Evolutionary conservation across 2,329 filamentous ascomycete genomes (phyloP).

Genomic region (Talaromyces sp.): DNA sequence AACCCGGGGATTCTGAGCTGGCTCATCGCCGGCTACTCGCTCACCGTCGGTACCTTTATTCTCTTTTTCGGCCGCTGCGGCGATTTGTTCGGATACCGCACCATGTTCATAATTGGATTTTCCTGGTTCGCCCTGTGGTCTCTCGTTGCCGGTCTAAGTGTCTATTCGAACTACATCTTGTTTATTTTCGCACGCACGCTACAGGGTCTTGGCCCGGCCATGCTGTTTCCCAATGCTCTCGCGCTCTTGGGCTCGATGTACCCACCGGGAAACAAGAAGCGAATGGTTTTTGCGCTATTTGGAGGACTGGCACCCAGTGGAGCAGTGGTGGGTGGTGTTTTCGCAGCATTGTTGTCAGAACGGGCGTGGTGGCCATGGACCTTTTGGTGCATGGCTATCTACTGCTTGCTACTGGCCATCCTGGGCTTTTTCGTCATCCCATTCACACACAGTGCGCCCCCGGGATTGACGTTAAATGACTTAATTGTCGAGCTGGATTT

Average conservation of each 20-base stretch:
- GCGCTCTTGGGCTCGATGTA: conserved; percentile 57
- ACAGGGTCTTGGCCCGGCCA: conserved; percentile 54
- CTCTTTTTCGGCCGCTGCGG: conserved; percentile 32
- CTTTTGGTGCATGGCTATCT: conserved; percentile 42
- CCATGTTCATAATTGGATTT: conserved; percentile 30
- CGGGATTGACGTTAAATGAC: background rate
- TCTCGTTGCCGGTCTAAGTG: conserved; percentile 28
- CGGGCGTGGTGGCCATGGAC: conserved; percentile 50
- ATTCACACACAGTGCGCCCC: background rate
- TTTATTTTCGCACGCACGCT: conserved; percentile 50
- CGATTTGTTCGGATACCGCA: conserved; percentile 32
- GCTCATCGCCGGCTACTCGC: conserved; percentile 53
- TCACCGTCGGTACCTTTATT: conserved; percentile 39
- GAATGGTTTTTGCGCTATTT: conserved; percentile 53
- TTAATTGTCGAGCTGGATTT: conserved; percentile 21
- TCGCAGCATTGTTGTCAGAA: conserved; percentile 35
- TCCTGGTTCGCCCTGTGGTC: conserved; percentile 33
- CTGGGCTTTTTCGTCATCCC: conserved; percentile 7
- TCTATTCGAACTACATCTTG: conserved; percentile 39
- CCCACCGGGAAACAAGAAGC: conserved; percentile 51
- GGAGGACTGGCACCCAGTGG: conserved; percentile 46
- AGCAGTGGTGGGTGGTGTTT: conserved; percentile 36
- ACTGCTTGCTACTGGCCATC: conserved; percentile 21
- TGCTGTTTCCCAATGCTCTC: conserved; percentile 59
- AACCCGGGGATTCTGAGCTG: conserved; percentile 46